Conservation (phyloP, 2,329 filamentous ascomycete genomes). For the Fusarium beomiforme region DNA sequence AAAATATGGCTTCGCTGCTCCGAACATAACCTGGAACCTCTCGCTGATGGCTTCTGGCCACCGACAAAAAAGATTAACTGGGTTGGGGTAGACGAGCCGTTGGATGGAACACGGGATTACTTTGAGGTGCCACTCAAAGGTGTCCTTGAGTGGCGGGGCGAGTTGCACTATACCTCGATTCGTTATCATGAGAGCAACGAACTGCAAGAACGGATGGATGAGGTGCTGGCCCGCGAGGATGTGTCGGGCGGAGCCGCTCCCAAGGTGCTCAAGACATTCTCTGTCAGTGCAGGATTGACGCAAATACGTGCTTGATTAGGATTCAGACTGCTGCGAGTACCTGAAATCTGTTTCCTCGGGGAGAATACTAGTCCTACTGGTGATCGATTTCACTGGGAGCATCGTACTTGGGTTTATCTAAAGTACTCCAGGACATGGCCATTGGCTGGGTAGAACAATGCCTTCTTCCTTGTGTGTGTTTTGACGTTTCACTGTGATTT, state of each 20-base stretch:
- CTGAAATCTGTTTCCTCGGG: too few species aligned
- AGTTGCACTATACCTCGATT: neutral
- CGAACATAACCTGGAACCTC: rapidly evolving
- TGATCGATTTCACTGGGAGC: too few species aligned
- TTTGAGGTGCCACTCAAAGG: neutral
- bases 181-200: neutral
- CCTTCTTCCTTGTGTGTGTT: too few species aligned
- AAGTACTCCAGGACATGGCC: too few species aligned
- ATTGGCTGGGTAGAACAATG: too few species aligned
- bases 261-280: neutral
- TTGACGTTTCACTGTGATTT: too few species aligned
- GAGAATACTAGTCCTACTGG: too few species aligned
- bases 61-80: neutral
- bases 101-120: rapidly evolving
- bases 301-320: too few species aligned
- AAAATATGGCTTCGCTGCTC: neutral
- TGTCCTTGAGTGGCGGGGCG: neutral
- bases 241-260: neutral
- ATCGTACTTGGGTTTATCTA: too few species aligned
- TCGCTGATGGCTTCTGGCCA: neutral
- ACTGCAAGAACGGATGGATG: neutral
- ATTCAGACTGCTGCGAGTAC: too few species aligned
- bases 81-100: neutral
- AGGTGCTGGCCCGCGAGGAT: neutral
- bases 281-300: too few species aligned